These are phyloP conservation scores for Geosiphon pyriformis DNA, from an alignment of 192 early-diverging fungal genomes.

Conservation along the genomic window DNA sequence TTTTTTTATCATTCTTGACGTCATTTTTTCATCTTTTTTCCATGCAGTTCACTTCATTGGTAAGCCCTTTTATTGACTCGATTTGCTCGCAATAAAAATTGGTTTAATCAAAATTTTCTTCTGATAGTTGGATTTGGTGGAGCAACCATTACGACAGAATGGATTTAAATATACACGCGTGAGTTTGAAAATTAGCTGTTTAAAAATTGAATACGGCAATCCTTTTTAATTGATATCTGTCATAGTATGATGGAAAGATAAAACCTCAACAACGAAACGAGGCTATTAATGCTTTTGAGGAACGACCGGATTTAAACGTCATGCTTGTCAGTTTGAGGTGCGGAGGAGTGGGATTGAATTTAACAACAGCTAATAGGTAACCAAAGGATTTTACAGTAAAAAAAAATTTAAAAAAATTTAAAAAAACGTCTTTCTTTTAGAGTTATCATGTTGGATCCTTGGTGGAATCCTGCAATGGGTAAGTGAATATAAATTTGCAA, in stretches of 20 bases:
- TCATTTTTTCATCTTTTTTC: too few relatives aligned
- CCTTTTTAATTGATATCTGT: background rate
- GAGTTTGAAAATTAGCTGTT: background rate
- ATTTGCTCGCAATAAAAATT: too few relatives aligned
- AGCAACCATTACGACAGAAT: constrained; percentile 33
- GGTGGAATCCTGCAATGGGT: constrained; percentile 10
- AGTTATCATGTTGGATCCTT: constrained; percentile 15
- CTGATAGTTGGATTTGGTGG: constrained; percentile 42
- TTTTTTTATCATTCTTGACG: too few relatives aligned
- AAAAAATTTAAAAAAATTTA: too few relatives aligned
- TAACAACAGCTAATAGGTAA: constrained; percentile 56
- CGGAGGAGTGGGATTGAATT: constrained; percentile 64
- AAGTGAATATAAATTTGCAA: background rate
- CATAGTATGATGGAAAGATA: constrained; percentile 41
- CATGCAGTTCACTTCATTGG: too few relatives aligned
- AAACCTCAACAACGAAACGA: constrained; percentile 31
- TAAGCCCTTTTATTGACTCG: too few relatives aligned
- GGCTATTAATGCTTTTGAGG: constrained; percentile 34
- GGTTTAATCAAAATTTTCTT: too few relatives aligned
- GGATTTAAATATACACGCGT: constrained; percentile 16
- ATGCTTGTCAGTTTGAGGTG: constrained; percentile 67
- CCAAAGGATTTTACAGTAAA: too few relatives aligned
- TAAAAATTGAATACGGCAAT: background rate
- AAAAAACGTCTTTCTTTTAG: background rate
- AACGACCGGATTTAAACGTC: constrained; percentile 34